phyloP scores from a whole-genome alignment of 2,329 filamentous ascomycete genomes.

The Colletotrichum trifolii region DNA sequence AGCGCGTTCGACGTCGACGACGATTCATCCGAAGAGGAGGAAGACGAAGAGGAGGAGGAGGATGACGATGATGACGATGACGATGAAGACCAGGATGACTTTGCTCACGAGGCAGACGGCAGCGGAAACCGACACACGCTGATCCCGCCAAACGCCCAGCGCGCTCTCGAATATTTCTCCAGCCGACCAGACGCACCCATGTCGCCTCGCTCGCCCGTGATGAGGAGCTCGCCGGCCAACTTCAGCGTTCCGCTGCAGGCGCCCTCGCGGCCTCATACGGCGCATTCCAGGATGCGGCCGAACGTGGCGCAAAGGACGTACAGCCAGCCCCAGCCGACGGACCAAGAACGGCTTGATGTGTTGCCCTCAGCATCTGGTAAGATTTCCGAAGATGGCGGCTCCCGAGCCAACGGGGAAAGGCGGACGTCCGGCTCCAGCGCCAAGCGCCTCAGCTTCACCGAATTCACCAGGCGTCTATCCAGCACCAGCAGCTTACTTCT shows the following conservation, averaged over 20 bases:
- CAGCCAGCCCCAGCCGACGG: slow-evolving; percentile 60
- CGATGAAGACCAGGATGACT: slow-evolving; percentile 54
- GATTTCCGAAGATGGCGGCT: slow-evolving; percentile 47
- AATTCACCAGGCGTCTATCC: slow-evolving; percentile 70
- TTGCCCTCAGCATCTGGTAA: slow-evolving; percentile 41
- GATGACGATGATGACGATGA: slow-evolving; percentile 55
- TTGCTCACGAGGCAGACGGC: slow-evolving; percentile 46
- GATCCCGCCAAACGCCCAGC: slow-evolving; percentile 60
- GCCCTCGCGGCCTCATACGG: slow-evolving; percentile 61
- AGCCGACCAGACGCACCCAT: slow-evolving; percentile 51
- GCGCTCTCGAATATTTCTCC: slow-evolving; percentile 62
- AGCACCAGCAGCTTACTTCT: slow-evolving; percentile 70
- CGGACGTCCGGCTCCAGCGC: slow-evolving; percentile 64
- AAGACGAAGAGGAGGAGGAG: slow-evolving; percentile 50
- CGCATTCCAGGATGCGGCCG: slow-evolving; percentile 61
- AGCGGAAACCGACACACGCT: slow-evolving; percentile 44
- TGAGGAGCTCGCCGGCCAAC: slow-evolving; percentile 40
- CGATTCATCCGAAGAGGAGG: slow-evolving; percentile 57
- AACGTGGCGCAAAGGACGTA: slow-evolving; percentile 55
- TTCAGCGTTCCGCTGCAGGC: slow-evolving; percentile 37
- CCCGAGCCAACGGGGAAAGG: slow-evolving; percentile 53
- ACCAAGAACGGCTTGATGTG: slow-evolving; percentile 39
- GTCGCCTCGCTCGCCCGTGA: slow-evolving; percentile 48
- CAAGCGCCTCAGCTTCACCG: slow-evolving; percentile 70
- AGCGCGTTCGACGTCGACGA: slow-evolving; percentile 65